A percentile compares a stretch with the other conserved stretches of the same genome.
Conservation (phyloP, 345 rosid genomes). For the Eucalyptus victrix region DNA sequence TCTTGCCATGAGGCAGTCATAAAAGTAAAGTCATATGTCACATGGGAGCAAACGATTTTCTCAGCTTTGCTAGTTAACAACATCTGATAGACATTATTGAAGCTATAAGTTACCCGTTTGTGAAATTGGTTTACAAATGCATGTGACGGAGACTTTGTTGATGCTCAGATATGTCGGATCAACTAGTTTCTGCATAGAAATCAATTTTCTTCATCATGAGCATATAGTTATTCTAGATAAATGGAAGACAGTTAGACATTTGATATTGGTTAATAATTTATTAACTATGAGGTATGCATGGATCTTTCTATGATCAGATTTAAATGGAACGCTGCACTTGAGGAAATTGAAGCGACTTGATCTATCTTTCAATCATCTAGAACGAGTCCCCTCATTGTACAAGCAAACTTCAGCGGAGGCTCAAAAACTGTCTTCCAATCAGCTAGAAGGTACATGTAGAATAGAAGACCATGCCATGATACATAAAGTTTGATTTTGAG, state of each 20-base stretch:
- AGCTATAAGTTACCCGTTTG: too few relatives aligned
- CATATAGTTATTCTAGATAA: background rate
- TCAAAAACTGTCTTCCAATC: background rate
- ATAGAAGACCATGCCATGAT: background rate
- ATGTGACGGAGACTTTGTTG: too few relatives aligned
- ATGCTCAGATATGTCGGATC: too few relatives aligned
- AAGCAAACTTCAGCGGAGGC: background rate
- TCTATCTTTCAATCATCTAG: too few relatives aligned
- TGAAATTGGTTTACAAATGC: too few relatives aligned
- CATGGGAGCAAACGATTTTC: background rate
- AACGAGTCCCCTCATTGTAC: background rate
- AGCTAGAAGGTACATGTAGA: background rate
- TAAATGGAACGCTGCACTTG: background rate
- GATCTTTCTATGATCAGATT: background rate
- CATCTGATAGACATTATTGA: too few relatives aligned
- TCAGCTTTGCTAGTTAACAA: background rate
- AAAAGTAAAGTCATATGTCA: background rate
- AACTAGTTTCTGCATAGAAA: background rate
- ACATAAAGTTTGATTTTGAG: background rate
- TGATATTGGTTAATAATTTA: background rate
- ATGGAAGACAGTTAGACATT: background rate
- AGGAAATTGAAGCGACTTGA: background rate
- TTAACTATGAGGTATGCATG: background rate
- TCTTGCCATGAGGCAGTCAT: background rate
- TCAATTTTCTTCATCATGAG: background rate